Evolutionary conservation across 805 yeast genomes (phyloP), one percentile per base, ranked within the genome.

Genomic region (Yarrowia sp.): DNA sequence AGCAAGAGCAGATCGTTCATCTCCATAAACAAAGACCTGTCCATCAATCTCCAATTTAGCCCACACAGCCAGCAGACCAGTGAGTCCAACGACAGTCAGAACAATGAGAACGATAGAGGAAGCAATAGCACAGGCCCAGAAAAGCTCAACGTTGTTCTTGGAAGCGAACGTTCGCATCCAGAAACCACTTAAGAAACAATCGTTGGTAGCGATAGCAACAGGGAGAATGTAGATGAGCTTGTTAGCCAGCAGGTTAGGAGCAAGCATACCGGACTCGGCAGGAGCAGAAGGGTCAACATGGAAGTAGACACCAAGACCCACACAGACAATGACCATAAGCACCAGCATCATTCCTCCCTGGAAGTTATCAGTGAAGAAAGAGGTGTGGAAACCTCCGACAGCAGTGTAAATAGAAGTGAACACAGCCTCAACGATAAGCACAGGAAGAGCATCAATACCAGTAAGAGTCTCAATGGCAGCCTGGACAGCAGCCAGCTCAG

Each of bases 91-190:
- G 55, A 91, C 79, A 0, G 89, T 83, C 67, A 87, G 84, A 66
- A 91, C 80, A 13, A 81, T 78, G 65, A 88, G 83, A 48, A 86
- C 78, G 22, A 88, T 82, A 65, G 89, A 74, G 0, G 92, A 82
- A 0, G 97, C 96, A 66, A 92, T 78, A 3, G 86, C 80, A 64
- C 92, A 84, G 31, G 95, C 96, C 69, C 90, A 83, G 74, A 83
- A 74, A 70, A 92, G 80, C 72, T 92, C 97, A 68, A 80, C 83
- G 75, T 92, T 85, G 8, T 90, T 78, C 68, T 84, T 84, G 7
- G 96, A 87, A 6, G 98, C 96, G 79, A 92, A 92, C 0, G 98
- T 90, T 72, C 98, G 81, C 67, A 92, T 78, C 98, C 98, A 92
- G 74, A 92, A 92, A 0, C 97, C 97, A 36, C 96, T 84, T 81